A percentile compares a stretch with the other conserved stretches of the same genome.
Evolutionary conservation across 257 asterid species (phyloP).

Genomic region (Coffea eugenioides): DNA sequence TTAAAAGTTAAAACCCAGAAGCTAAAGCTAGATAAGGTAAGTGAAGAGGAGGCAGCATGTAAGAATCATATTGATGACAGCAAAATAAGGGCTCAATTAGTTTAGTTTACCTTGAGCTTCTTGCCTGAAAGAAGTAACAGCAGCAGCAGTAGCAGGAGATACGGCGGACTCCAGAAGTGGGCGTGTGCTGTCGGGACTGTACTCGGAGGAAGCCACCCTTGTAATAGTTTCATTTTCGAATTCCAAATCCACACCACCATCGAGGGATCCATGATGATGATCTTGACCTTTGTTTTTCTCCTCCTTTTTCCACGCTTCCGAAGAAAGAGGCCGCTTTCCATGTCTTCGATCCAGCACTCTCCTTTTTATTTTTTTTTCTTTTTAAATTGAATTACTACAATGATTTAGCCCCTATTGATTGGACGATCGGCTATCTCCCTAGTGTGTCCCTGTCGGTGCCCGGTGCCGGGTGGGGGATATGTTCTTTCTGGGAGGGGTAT

Average conservation of each 20-base stretch:
- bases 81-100: not conserved
- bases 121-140: not conserved
- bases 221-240: not conserved
- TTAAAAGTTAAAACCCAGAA: not conserved
- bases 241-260: not conserved
- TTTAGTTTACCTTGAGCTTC: not conserved
- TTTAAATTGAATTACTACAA: too few relatives aligned
- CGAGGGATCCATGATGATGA: not conserved
- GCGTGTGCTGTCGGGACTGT: not conserved
- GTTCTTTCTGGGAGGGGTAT: too few relatives aligned
- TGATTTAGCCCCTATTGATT: too few relatives aligned
- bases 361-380: too few relatives aligned
- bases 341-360: constrained; percentile 42
- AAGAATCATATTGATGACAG: too few relatives aligned
- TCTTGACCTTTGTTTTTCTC: not conserved
- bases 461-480: too few relatives aligned
- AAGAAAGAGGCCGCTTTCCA: constrained; percentile 49
- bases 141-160: not conserved
- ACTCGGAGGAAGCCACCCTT: not conserved
- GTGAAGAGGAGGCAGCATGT: too few relatives aligned
- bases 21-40: not conserved
- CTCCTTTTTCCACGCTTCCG: constrained; percentile 40
- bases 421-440: too few relatives aligned
- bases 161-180: not conserved
- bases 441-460: too few relatives aligned